These are phyloP conservation scores for Aschersonia sp. DNA, from an alignment of 2,329 filamentous ascomycete species.

Conservation along the genomic window DNA sequence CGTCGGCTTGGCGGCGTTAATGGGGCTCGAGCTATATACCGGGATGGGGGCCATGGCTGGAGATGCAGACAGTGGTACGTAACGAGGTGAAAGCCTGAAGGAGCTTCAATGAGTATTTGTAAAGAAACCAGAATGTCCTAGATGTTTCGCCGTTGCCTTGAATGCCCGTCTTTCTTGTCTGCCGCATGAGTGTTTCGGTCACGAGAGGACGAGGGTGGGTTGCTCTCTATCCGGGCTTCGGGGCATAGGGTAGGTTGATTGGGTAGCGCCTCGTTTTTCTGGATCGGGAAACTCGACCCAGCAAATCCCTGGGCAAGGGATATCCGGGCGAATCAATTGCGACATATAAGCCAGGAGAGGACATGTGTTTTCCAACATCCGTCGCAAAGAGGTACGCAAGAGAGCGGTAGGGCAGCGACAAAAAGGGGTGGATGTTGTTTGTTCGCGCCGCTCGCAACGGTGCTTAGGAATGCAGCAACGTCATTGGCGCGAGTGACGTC, in stretches of 20 bases:
- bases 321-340: too few relatives aligned
- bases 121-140: neutral
- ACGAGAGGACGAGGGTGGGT: too few relatives aligned
- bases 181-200: too few relatives aligned
- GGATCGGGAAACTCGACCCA: too few relatives aligned
- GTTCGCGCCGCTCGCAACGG: neutral
- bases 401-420: too few relatives aligned
- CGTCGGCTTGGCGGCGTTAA: conserved; percentile 39
- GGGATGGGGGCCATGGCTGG: conserved; percentile 44
- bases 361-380: too few relatives aligned
- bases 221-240: neutral
- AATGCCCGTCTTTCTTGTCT: neutral
- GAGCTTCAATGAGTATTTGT: neutral
- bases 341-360: too few relatives aligned
- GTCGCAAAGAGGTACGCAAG: too few relatives aligned
- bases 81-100: too few relatives aligned
- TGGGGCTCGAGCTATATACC: conserved; percentile 44
- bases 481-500: neutral
- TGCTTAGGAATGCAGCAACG: neutral
- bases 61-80: neutral
- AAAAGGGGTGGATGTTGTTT: too few relatives aligned
- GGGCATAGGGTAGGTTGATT: neutral
- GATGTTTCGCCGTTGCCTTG: neutral
- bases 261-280: neutral
- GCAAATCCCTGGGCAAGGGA: too few relatives aligned